Base-by-base conservation (phyloP, 1,139 yeast genomes). In the Magnusiomyces paraingens region DNA sequence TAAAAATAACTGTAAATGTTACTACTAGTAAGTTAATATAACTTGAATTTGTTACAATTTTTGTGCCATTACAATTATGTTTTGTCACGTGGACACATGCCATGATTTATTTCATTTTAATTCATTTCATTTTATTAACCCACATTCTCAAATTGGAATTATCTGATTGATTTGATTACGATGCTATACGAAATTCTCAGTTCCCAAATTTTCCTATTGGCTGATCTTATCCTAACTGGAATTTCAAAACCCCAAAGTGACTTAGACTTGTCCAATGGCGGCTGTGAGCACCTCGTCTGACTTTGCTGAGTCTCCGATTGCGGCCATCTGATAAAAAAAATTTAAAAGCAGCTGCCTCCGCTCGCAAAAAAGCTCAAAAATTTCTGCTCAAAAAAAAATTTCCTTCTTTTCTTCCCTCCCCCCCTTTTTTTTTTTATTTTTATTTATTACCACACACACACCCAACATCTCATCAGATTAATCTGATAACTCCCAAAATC, bases 141-240 rank as follows among this genome's bases (percentile, higher is more conserved):
- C 44, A 11, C 12, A 5, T 40, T 40, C 12, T 26, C 4, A 5
- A 26, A 26, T 26, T 26, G 44, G 44, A 40, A 40, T 43, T 43
- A 43, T 43, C 46, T 17, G 46, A 43, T 43, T 22, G 21, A 17
- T 14, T 15, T 40, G 44, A 40, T 40, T 40, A 20, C 44, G 44
- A 36, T 36, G 40, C 17, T 14, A 36, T 36, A 36, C 40, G 40
- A 36, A 36, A 36, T 36, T 36, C 40, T n/a, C n/a, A 36, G 17
- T 4, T n/a, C 40, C 17, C 17, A 11, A 4, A 5, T 12, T 8
- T n/a, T 36, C 12, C 17, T 5, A 36, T 36, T 36, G 40, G 40
- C 40, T n/a, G 40, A 4, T 8, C 4, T 8, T 8, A 3, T 11
- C 12, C 17, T n/a, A 11, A 4, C 40, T 36, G 40, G 40, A 36